Evolutionary conservation across 768 basidiomycete genomes (phyloP).

Genomic region (Rhizopogon vinicolor): DNA sequence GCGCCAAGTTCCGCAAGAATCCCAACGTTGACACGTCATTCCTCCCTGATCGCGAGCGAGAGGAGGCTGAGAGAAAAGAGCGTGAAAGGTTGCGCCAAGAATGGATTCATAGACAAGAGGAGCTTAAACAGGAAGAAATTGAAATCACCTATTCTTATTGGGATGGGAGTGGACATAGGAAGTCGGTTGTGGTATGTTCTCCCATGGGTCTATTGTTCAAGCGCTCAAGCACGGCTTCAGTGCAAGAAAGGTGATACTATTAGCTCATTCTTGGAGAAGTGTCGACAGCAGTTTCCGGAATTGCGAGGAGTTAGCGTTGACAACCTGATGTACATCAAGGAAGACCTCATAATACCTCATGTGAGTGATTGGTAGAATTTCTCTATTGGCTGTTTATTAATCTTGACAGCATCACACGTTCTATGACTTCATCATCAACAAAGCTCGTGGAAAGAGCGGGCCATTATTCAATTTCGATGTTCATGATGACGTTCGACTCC

Average conservation of each 20-base stretch:
- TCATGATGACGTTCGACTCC: conserved; percentile 93
- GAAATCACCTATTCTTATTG: conserved; percentile 96
- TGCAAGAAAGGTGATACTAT: conserved; percentile 97
- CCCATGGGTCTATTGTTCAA: background rate
- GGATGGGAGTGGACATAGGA: conserved; percentile 97
- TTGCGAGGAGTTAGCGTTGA: conserved; percentile 86
- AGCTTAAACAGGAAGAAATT: conserved; percentile 68
- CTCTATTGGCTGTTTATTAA: conserved; percentile 2
- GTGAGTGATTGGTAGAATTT: conserved; percentile 38
- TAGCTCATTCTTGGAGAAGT: conserved; percentile 85
- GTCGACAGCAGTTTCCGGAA: conserved; percentile 89
- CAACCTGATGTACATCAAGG: conserved; percentile 99
- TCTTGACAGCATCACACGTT: conserved; percentile 87
- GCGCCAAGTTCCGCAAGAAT: conserved; percentile 86
- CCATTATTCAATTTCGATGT: conserved; percentile 99
- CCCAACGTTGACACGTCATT: conserved; percentile 97
- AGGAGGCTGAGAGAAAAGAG: conserved; percentile 85
- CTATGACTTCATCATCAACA: conserved; percentile 98
- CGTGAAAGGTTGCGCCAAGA: conserved; percentile 85
- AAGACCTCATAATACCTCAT: conserved; percentile 96
- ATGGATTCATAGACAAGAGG: conserved; percentile 75
- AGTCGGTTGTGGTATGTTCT: conserved; percentile 74
- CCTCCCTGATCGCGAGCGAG: conserved; percentile 95
- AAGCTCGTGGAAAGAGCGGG: conserved; percentile 96
- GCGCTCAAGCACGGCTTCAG: conserved; percentile 35